A percentile compares a stretch with the other conserved stretches of the same genome.
Conservation (phyloP, 345 rosid genomes). For the Eutrema heterophyllum region DNA sequence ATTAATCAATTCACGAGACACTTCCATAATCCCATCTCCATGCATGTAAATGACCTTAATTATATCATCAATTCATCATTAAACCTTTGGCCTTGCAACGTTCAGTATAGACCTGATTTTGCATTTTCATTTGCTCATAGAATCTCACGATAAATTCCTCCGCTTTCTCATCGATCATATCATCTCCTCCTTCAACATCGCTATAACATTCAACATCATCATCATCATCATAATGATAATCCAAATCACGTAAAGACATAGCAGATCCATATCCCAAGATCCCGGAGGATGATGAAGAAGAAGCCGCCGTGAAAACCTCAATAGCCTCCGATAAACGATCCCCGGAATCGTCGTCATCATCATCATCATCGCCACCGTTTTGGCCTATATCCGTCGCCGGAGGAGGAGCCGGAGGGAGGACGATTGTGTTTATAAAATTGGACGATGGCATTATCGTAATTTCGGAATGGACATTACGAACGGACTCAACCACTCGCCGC, state of each 20-base stretch:
- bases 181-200: conserved; percentile 42
- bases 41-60: conserved; percentile 4
- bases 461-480: conserved; percentile 30
- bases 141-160: conserved; percentile 60
- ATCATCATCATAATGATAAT: conserved; percentile 11
- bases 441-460: conserved; percentile 23
- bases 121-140: conserved; percentile 55
- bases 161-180: conserved; percentile 69
- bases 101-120: conserved; percentile 24
- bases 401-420: conserved; percentile 32
- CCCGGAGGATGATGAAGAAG: conserved; percentile 13
- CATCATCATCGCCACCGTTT: background rate
- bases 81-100: conserved; percentile 26
- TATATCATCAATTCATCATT: background rate
- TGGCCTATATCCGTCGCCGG: background rate
- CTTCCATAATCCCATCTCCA: background rate
- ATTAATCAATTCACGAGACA: background rate
- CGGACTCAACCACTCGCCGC: conserved; percentile 45
- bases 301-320: conserved; percentile 32
- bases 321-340: background rate
- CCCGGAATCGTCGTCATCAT: background rate
- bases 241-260: conserved; percentile 30
- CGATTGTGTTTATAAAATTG: conserved; percentile 26
- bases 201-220: conserved; percentile 13
- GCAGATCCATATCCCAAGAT: conserved; percentile 51